These are phyloP conservation scores for Xenosphaeropsis pyriputrescens DNA, from an alignment of 2,329 filamentous ascomycete genomes.

Conservation along the genomic window DNA sequence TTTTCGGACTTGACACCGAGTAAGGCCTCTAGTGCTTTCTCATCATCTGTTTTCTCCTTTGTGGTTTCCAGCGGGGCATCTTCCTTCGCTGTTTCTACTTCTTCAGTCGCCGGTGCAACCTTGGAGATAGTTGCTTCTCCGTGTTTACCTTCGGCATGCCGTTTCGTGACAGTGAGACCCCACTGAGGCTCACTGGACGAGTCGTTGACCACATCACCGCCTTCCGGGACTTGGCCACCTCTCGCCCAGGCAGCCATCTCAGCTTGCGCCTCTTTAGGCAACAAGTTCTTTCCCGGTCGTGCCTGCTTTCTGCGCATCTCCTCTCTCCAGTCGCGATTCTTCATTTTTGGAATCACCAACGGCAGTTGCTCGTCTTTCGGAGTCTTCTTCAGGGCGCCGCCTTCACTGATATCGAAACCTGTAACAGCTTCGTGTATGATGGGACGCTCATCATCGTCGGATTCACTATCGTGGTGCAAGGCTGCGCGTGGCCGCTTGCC, in stretches of 20 bases:
- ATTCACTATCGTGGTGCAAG: constrained; percentile 37
- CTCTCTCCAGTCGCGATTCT: constrained; percentile 48
- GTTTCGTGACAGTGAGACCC: constrained; percentile 32
- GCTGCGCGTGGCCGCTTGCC: constrained; percentile 25
- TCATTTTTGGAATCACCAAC: constrained; percentile 40
- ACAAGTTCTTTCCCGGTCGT: constrained; percentile 31
- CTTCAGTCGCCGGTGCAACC: neutral
- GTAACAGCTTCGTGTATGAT: constrained; percentile 31
- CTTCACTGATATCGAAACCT: constrained; percentile 26
- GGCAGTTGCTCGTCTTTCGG: constrained; percentile 20
- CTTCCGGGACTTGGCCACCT: constrained; percentile 17
- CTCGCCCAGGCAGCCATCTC: constrained; percentile 16
- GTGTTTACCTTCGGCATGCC: constrained; percentile 15
- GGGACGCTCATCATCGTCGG: constrained; percentile 17
- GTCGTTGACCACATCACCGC: constrained; percentile 33
- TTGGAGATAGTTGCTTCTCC: constrained; percentile 11
- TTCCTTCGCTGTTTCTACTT: constrained; percentile 12
- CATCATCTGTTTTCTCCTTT: constrained; percentile 37
- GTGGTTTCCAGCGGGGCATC: constrained; percentile 10
- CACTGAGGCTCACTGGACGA: constrained; percentile 20
- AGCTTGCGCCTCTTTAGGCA: constrained; percentile 38
- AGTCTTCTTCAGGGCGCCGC: constrained; percentile 23
- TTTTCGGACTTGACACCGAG: constrained; percentile 36
- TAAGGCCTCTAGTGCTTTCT: constrained; percentile 52
- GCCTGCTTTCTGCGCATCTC: constrained; percentile 31